Percentiles rank a stretch among this genome's conserved stretches.
phyloP scores from a whole-genome alignment of 139 green algal species.

The Chlorella sp. region DNA sequence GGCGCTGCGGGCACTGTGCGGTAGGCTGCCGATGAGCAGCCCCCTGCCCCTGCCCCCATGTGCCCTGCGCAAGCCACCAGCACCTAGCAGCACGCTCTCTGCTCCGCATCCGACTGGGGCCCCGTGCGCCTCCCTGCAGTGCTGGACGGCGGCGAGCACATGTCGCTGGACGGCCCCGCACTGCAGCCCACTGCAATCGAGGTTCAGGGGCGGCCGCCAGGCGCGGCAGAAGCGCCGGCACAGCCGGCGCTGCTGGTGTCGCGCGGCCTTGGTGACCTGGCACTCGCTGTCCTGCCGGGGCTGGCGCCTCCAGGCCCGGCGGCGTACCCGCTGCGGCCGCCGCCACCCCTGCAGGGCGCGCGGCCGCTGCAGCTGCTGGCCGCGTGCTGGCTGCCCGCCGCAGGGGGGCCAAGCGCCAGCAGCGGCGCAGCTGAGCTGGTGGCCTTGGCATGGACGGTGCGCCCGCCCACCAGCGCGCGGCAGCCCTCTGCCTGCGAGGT shows the following conservation, averaged over 20 bases:
- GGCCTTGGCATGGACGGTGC: constrained; percentile 37
- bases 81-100: not conserved
- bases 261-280: constrained; percentile 32
- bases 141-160: not conserved
- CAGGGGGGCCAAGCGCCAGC: not conserved
- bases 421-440: constrained; percentile 17
- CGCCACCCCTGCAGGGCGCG: constrained; percentile 41
- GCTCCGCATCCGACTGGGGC: not conserved
- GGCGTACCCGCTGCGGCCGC: constrained; percentile 37
- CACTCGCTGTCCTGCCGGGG: not conserved
- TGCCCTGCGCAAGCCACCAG: too few relatives aligned
- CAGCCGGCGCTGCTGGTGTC: constrained; percentile 27
- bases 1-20: too few relatives aligned
- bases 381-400: constrained; percentile 19
- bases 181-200: constrained; percentile 11
- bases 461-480: constrained; percentile 4
- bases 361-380: constrained; percentile 45
- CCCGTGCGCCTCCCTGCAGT: not conserved
- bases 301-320: not conserved
- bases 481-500: constrained; percentile 37
- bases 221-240: not conserved
- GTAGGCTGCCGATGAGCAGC: too few relatives aligned
- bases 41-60: too few relatives aligned
- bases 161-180: not conserved
- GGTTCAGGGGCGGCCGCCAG: not conserved